These are phyloP conservation scores for Solanum pennellii DNA, from an alignment of 257 asterid genomes.

Conservation along the genomic window DNA sequence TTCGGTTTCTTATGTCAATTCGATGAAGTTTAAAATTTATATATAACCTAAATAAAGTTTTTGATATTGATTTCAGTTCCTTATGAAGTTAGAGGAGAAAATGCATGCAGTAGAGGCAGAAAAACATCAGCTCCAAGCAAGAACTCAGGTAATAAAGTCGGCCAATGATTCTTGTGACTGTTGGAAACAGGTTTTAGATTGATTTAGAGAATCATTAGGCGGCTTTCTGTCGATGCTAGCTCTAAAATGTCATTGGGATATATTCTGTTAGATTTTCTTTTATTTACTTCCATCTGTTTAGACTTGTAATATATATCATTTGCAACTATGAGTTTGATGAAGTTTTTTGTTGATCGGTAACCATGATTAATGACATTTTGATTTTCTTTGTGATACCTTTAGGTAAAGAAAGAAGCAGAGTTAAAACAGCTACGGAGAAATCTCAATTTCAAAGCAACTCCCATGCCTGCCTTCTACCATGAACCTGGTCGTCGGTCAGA, in stretches of 20 bases:
- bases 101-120: constrained; percentile 36
- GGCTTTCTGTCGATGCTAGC: neutral
- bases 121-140: constrained; percentile 28
- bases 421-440: constrained; percentile 42
- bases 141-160: constrained; percentile 28
- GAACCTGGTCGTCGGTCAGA: constrained; percentile 24
- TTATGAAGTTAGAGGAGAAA: constrained; percentile 30
- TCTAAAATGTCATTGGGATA: neutral
- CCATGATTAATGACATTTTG: neutral
- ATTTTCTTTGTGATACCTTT: neutral
- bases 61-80: constrained; percentile 2
- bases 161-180: neutral
- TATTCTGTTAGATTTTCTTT: neutral
- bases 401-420: constrained; percentile 55
- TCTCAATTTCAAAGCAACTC: constrained; percentile 70
- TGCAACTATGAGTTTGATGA: neutral
- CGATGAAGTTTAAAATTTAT: neutral
- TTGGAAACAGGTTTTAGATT: neutral
- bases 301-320: neutral
- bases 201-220: neutral
- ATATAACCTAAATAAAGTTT: neutral
- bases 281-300: neutral
- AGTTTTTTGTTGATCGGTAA: neutral
- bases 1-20: neutral
- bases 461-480: constrained; percentile 56